Conservation (phyloP, 2,329 filamentous ascomycete genomes). For the Rosellinia necatrix region DNA sequence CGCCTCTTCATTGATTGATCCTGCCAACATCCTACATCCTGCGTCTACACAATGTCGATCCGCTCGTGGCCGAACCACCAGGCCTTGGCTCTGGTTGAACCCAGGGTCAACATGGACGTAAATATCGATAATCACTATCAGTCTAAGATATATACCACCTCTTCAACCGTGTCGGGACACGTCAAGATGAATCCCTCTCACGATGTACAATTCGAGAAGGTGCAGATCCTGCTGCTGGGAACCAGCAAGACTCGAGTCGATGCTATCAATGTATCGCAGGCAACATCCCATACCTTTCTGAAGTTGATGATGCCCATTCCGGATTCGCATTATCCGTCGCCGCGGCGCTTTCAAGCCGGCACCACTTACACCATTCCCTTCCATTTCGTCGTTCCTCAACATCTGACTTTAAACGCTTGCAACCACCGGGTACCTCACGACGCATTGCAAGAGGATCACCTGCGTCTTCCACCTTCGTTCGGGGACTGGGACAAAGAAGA, state of each 20-base stretch:
- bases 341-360: slow-evolving; percentile 54
- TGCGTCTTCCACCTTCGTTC: slow-evolving; percentile 58
- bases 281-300: slow-evolving; percentile 55
- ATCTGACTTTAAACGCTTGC: slow-evolving; percentile 62
- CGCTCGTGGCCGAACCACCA: slow-evolving; percentile 6
- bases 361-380: slow-evolving; percentile 58
- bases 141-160: slow-evolving; percentile 61
- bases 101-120: slow-evolving; percentile 51
- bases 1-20: background rate
- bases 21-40: no score
- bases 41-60: slow-evolving; percentile 14
- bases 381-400: slow-evolving; percentile 61
- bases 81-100: slow-evolving; percentile 3
- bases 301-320: slow-evolving; percentile 45
- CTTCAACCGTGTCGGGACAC: slow-evolving; percentile 55
- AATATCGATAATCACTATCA: slow-evolving; percentile 58
- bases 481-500: slow-evolving; percentile 60
- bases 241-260: slow-evolving; percentile 56
- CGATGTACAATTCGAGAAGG: slow-evolving; percentile 54
- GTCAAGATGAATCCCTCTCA: slow-evolving; percentile 51
- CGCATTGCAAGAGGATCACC: slow-evolving; percentile 56
- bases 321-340: slow-evolving; percentile 51
- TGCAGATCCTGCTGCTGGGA: slow-evolving; percentile 60
- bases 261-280: slow-evolving; percentile 53
- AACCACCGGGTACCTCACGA: slow-evolving; percentile 52